These are phyloP conservation scores for Metschnikowia sp. DNA, from an alignment of 805 yeast species.

Conservation along the genomic window DNA sequence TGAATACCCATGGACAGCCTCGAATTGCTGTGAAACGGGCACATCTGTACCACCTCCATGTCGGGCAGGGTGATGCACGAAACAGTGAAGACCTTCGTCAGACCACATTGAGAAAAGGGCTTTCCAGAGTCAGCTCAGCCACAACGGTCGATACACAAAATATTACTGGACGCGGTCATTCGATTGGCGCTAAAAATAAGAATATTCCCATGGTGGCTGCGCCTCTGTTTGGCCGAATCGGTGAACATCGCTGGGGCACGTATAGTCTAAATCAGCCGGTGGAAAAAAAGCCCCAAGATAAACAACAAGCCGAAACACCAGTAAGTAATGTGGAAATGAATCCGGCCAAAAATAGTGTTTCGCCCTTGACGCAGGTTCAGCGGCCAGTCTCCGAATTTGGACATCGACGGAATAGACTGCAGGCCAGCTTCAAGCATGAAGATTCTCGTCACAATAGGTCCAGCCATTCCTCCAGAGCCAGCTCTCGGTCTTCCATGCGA, in stretches of 20 bases:
- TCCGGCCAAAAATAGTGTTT: conserved; percentile 4
- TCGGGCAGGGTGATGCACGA: neutral
- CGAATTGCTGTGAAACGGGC: conserved; percentile 2
- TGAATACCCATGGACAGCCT: neutral
- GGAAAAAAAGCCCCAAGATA: neutral
- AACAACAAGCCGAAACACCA: too few species aligned
- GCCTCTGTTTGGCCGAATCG: neutral
- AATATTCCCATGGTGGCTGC: conserved; percentile 14
- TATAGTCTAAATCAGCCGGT: conserved; percentile 2
- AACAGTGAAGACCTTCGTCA: conserved; percentile 10
- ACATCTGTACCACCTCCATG: conserved; percentile 2
- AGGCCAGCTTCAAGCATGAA: neutral
- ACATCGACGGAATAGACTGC: too few species aligned
- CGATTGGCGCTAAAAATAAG: conserved; percentile 4
- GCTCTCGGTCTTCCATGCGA: neutral
- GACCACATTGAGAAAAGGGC: conserved; percentile 11
- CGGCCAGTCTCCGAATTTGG: neutral
- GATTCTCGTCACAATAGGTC: neutral
- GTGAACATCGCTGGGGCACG: conserved; percentile 4
- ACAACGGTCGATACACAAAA: neutral
- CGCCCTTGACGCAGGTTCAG: conserved; percentile 13
- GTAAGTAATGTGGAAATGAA: too few species aligned
- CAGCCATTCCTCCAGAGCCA: neutral
- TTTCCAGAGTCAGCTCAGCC: conserved; percentile 1
- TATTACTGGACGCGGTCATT: neutral